phyloP scores from a whole-genome alignment of 495 filamentous ascomycete species.

The Talaromyces ruber region DNA sequence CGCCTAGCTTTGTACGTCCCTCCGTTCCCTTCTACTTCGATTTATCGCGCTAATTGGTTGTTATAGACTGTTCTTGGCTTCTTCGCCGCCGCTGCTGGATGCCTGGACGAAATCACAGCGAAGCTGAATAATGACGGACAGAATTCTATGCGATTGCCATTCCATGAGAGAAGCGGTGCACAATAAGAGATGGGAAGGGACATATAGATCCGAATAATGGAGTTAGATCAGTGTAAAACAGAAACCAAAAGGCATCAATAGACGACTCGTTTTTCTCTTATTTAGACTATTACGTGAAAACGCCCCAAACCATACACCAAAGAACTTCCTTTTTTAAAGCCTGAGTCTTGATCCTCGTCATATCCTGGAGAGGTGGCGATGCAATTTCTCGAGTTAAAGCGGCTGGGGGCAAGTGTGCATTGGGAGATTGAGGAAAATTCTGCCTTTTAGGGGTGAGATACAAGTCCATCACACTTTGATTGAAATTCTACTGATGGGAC shows the following conservation, averaged over 20 bases:
- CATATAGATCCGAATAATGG: neutral
- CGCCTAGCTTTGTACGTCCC: neutral
- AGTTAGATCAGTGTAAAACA: neutral
- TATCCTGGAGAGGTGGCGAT: no score
- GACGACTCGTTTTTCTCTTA: neutral
- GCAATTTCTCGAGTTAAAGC: no score
- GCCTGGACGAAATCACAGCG: slow-evolving; percentile 42
- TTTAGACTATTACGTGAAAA: neutral
- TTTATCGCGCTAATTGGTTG: neutral
- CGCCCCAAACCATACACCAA: no score
- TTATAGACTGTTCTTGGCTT: slow-evolving; percentile 73
- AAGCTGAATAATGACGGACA: neutral
- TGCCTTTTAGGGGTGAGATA: no score
- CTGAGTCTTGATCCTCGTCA: no score
- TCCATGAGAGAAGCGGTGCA: neutral
- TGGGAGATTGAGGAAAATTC: no score
- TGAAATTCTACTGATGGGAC: neutral
- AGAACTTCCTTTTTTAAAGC: no score
- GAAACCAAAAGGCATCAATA: neutral
- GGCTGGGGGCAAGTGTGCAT: no score
- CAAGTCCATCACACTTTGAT: neutral
- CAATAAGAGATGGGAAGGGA: neutral
- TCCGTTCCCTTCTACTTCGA: neutral
- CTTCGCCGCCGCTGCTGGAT: slow-evolving; percentile 65
- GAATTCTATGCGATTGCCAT: neutral